Conservation (phyloP, 495 filamentous ascomycete species). For the Penicillium chermesinum region DNA sequence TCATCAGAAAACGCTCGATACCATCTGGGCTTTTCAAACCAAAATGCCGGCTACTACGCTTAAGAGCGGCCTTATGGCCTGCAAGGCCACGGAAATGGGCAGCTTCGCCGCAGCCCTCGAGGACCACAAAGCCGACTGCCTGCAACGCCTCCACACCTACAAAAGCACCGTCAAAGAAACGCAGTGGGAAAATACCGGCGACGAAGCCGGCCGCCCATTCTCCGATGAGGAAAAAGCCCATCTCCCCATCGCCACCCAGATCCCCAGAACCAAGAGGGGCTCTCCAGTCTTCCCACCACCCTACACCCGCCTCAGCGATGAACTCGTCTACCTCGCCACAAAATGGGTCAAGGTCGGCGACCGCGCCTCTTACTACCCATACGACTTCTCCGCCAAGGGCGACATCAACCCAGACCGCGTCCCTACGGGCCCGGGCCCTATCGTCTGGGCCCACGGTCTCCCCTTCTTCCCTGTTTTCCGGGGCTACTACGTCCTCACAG, state of each 20-base stretch:
- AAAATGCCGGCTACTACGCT: background rate
- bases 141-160: background rate
- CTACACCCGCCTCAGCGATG: conserved; percentile 17
- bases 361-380: conserved; percentile 8
- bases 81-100: background rate
- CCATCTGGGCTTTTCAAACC: no score
- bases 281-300: conserved; percentile 8
- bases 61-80: background rate
- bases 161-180: no score
- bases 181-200: no score
- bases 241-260: background rate
- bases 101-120: background rate
- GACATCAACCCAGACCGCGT: conserved; percentile 15
- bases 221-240: background rate
- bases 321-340: conserved; percentile 21
- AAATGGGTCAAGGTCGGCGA: conserved; percentile 4
- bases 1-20: background rate
- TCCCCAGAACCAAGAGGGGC: background rate
- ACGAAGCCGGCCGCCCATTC: no score
- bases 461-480: conserved; percentile 20
- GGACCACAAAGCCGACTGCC: background rate
- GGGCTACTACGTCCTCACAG: conserved; percentile 21
- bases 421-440: conserved; percentile 9
- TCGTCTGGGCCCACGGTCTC: conserved; percentile 21
- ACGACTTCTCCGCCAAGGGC: conserved; percentile 12